Evolutionary conservation across 306 rosid genomes (phyloP), one percentile per base, ranked within the genome.

Genomic region (Sophora flavescens): DNA sequence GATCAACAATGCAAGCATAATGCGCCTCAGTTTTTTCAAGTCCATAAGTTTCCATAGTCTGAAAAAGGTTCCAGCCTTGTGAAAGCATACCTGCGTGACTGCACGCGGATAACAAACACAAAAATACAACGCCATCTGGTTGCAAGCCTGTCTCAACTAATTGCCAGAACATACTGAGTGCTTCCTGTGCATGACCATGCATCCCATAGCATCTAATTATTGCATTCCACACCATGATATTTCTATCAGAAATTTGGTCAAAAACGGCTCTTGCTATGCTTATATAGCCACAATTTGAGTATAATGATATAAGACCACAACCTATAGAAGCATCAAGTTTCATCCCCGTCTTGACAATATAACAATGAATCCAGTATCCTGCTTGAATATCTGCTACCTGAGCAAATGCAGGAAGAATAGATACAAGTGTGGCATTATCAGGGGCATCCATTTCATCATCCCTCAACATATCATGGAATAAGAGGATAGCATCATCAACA

Each of bases 1-100:
- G 90, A 80, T 93, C 98, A 36, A 93, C 98, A 63, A 91, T 84
- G 74, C 95, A 88, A 47, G 93, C 95, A 62, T 93, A 91, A 63
- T 93, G 98, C 26, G 85, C 87, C 73, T 89, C 86, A 0, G 56
- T 63, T 81, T 86, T 93, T 52, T 32, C 84, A 35, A 88, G 87
- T 36, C 91, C 87, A 57, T 84, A 82, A 44, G 78, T 78, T 74
- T 85, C 93, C 92, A 93, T 91, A 12, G 64, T 77, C 28, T 77
- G 63, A 38, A 89, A 93, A 33, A 91, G 41, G 35, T 85, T 67
- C 88, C 80, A 77, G 10, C 96, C 96, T 80, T 91, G 80, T 16
- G 64, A 68, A 32, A 89, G 76, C 74, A 89, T 78, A 44, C 98
- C 96, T 0, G 90, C 89, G 47, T 93, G 98, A 68, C 95, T 91